Evolutionary conservation across 495 filamentous ascomycete species (phyloP), one percentile per base, ranked within the genome.

Genomic region (Tuber aestivum): DNA sequence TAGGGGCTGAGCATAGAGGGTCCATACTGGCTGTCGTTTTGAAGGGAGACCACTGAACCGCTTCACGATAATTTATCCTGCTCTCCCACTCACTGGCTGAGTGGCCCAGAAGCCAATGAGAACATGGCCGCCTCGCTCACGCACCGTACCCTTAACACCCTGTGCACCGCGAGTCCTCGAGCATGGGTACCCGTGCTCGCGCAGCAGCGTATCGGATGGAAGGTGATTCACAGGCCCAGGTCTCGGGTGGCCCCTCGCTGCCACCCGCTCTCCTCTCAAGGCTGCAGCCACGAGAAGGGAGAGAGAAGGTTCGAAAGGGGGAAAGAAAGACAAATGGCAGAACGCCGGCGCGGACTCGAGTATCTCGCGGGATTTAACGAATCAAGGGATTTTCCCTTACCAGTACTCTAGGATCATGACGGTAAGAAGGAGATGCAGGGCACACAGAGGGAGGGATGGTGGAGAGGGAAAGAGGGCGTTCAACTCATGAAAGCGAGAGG

Each of bases 301-400:
- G 32, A 65, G 56, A 65, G 35, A 65, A 18, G 56, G 14, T 65
- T 18, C 16, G 20, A 65, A 18, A 27, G 6, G n/a, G 2, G 56
- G 56, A 7, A 18, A 18, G 27, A 23, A 14, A 14, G 5, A 27
- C 50, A 1, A 56, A 12, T 56, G 18, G 50, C 9, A 12, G 3
- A 4, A 56, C 12, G 27, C 50, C 50, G 23, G n/a, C 27, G 12
- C 10, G n/a, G n/a, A n/a, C n/a, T n/a, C n/a, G 50, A n/a, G 10
- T 61, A 61, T 12, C 27, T 61, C 50, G 50, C n/a, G 50, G 50
- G n/a, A 61, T 61, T 61, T 61, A 61, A 32, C n/a, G 50, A 61
- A 61, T 61, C 3, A 32, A 61, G 32, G 50, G 50, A 27, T 32
- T 14, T 32, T 61, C 10, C 50, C n/a, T 61, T 32, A 27, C 42